Percentiles rank a stretch among this genome's conserved stretches.
These are phyloP conservation scores for Yarrowia phangngaensis DNA, from an alignment of 805 yeast species.

Conservation along the genomic window DNA sequence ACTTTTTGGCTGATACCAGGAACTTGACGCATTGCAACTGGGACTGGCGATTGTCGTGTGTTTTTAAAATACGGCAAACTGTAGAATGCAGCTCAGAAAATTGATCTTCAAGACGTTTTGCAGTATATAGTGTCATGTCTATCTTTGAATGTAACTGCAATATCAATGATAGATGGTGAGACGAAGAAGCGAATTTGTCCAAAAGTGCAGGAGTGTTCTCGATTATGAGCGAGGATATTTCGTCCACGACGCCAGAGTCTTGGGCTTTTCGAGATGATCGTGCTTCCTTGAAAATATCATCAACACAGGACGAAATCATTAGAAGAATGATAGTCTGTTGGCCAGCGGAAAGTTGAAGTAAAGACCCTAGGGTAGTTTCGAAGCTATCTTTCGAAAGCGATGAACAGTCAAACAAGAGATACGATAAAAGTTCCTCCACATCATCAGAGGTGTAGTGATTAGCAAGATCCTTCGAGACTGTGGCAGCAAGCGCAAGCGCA, in stretches of 20 bases:
- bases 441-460: conserved; percentile 11
- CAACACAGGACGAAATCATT: conserved; percentile 6
- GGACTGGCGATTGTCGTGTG: conserved; percentile 6
- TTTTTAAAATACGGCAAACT: conserved; percentile 7
- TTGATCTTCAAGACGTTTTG: conserved; percentile 6
- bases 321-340: conserved; percentile 7
- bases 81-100: conserved; percentile 14
- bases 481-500: conserved; percentile 1
- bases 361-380: neutral
- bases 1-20: conserved; percentile 6
- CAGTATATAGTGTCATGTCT: conserved; percentile 1
- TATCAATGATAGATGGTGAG: neutral
- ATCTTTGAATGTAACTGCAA: conserved; percentile 11
- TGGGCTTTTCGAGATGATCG: conserved; percentile 1
- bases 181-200: conserved; percentile 11
- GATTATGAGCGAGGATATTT: conserved; percentile 1
- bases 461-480: neutral
- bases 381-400: conserved; percentile 16
- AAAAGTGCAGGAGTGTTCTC: conserved; percentile 5
- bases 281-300: conserved; percentile 2
- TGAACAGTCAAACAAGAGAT: conserved; percentile 12
- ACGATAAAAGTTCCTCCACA: neutral
- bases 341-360: neutral
- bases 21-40: conserved; percentile 17
- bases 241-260: neutral